A percentile compares a stretch with the other conserved stretches of the same genome.
Conservation (phyloP, 805 yeast species). For the Nakazawaea holstii region DNA sequence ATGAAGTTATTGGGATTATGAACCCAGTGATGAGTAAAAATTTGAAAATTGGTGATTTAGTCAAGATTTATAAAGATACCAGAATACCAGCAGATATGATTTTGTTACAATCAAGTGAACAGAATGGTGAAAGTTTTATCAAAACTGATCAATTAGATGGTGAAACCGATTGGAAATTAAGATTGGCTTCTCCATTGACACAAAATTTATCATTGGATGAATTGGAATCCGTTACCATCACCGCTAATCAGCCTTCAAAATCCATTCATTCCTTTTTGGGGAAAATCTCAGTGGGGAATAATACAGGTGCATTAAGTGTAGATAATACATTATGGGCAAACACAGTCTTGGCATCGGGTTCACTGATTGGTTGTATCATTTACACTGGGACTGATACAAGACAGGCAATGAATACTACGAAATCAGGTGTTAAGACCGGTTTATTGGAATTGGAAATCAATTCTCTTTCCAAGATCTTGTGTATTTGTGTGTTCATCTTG, state of each 20-base stretch:
- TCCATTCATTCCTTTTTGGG: constrained; percentile 82
- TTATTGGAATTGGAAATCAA: constrained; percentile 88
- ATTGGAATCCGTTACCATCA: constrained; percentile 49
- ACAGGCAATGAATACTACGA: constrained; percentile 89
- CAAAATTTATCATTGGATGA: constrained; percentile 53
- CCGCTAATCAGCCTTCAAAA: constrained; percentile 78
- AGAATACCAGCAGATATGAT: constrained; percentile 94
- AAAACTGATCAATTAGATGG: constrained; percentile 98
- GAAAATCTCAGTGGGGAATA: constrained; percentile 53
- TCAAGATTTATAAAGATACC: constrained; percentile 70
- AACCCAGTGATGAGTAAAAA: constrained; percentile 49
- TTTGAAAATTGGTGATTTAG: constrained; percentile 82
- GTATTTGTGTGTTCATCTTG: constrained; percentile 77
- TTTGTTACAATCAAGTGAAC: constrained; percentile 75
- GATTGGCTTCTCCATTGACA: constrained; percentile 71
- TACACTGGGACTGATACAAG: constrained; percentile 94
- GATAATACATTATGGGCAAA: constrained; percentile 98
- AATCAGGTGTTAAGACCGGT: constrained; percentile 83
- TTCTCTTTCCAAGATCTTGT: constrained; percentile 77
- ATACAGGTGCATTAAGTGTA: constrained; percentile 58
- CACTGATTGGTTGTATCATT: constrained; percentile 80
- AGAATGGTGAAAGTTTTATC: constrained; percentile 82
- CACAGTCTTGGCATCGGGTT: constrained; percentile 92
- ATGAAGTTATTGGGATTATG: constrained; percentile 54
- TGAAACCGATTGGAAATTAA: constrained; percentile 97